Percentiles rank a stretch among this genome's conserved stretches.
Conservation (phyloP, 164 flowering plant genomes). For the Chloranthus sessilifolius region DNA sequence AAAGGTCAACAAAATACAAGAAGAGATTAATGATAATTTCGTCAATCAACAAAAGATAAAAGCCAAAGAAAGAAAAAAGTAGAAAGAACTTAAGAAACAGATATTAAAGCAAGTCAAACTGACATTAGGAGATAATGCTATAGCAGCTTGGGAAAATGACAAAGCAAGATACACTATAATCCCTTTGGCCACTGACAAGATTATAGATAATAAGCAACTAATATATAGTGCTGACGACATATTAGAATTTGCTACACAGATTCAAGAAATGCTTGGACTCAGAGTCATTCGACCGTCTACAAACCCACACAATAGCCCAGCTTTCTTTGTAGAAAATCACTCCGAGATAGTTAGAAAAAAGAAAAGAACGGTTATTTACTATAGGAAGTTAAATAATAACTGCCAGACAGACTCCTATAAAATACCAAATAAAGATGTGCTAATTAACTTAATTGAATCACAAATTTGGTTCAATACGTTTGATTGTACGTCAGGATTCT, state of each 20-base stretch:
- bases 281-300: neutral
- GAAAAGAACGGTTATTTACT: conserved; percentile 1
- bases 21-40: too few relatives aligned
- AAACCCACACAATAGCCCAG: neutral
- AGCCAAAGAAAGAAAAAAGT: too few relatives aligned
- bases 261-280: neutral
- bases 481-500: conserved; percentile 3
- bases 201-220: neutral
- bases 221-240: neutral
- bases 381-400: neutral
- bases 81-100: too few relatives aligned
- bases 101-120: too few relatives aligned
- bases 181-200: too few relatives aligned
- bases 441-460: neutral
- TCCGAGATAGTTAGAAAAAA: neutral
- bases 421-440: neutral
- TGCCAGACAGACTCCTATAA: neutral
- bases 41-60: too few relatives aligned
- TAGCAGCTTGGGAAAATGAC: too few relatives aligned
- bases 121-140: too few relatives aligned
- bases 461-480: neutral
- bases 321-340: conserved; percentile 3
- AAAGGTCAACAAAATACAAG: too few relatives aligned
- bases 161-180: too few relatives aligned
- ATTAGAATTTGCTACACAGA: neutral